These are phyloP conservation scores for Tinospora cordifolia DNA, from an alignment of 164 flowering plant species.

Conservation along the genomic window DNA sequence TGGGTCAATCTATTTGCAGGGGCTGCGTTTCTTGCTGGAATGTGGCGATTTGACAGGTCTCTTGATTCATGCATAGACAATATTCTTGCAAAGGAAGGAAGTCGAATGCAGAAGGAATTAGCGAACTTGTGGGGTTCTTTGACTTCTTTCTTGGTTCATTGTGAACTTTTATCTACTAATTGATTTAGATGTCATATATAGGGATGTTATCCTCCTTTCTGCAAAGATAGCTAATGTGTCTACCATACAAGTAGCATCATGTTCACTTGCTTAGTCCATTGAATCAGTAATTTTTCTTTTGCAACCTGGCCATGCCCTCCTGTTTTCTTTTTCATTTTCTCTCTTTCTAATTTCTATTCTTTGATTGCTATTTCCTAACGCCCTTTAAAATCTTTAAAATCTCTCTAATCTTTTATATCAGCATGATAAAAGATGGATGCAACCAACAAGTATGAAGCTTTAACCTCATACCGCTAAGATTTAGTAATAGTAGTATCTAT, in stretches of 20 bases:
- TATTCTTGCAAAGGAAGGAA: constrained; percentile 58
- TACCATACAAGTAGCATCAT: constrained; percentile 1
- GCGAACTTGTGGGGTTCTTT: constrained; percentile 45
- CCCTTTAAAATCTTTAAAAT: neutral
- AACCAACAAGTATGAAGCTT: no score
- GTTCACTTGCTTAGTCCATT: neutral
- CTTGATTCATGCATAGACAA: constrained; percentile 40
- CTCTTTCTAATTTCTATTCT: neutral
- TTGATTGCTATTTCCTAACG: neutral
- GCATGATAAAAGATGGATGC: neutral
- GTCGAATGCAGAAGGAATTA: constrained; percentile 51
- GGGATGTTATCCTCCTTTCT: neutral
- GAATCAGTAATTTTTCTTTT: neutral
- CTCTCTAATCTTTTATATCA: neutral
- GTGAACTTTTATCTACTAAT: neutral
- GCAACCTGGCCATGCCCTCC: neutral
- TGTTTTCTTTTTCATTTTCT: neutral
- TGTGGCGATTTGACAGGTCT: constrained; percentile 39
- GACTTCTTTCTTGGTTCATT: neutral
- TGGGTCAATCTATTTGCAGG: constrained; percentile 32
- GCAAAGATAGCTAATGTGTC: neutral
- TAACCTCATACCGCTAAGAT: no score
- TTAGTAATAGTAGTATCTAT: no score
- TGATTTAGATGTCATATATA: neutral
- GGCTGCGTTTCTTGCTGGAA: constrained; percentile 37